Evolutionary conservation across 208 protist genomes (phyloP), one percentile per base, ranked within the genome.

Genomic region (Crithidia mellificae): DNA sequence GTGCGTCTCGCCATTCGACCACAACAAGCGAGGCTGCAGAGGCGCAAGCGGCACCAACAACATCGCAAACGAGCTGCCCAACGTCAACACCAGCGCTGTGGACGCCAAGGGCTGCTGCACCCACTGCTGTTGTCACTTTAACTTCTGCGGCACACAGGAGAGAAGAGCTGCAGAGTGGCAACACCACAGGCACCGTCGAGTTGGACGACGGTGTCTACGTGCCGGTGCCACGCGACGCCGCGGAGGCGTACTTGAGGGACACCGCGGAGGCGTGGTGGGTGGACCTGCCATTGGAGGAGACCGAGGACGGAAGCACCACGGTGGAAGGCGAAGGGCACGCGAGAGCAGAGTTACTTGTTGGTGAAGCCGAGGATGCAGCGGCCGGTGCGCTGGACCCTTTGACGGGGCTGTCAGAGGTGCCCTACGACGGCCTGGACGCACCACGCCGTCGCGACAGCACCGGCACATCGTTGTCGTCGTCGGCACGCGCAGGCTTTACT

Each of bases 201-300:
- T 0, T 50, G 11, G 70, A 34, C 9, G 61, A 63, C 14, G 70
- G 52, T 22, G 57, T 52, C 32, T 61, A 68, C 46, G 41, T 61
- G n/a, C 51, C 38, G 15, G n/a, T 62, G 17, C 38, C 72, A 20
- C 36, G n/a, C 0, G 64, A 66, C 17, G 67, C 74, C 47, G 61
- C 53, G 27, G 56, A 46, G 20, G 27, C 20, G 1, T 27, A 52
- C 24, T 11, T 36, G 0, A 46, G 29, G 1, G 46, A 24, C 9
- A 52, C 59, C 20, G 70, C 64, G 19, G 76, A 78, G 44, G 56
- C 63, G 50, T 87, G 81, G 85, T 64, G 77, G 24, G 85, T 81
- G 34, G 62, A 75, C 36, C 57, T 87, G 44, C 58, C 84, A 17
- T 44, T 90, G 27, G 81, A 87, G 41, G 70, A 77, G 20, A 73